Evolutionary conservation across 169 alveolate species (phyloP).

Genomic region (Besnoitia besnoiti): DNA sequence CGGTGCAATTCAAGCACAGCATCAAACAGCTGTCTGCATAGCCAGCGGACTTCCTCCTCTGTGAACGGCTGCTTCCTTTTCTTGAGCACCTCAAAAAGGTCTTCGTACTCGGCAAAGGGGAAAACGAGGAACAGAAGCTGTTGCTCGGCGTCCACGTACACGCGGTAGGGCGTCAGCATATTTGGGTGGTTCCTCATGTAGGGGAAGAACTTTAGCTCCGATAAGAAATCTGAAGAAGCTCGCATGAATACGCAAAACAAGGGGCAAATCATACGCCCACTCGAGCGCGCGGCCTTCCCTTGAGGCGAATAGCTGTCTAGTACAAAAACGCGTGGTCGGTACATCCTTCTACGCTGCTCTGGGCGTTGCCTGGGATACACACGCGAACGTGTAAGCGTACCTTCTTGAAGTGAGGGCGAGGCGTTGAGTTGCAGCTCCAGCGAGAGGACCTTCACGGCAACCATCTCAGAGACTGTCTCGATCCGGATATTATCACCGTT

Average conservation of each 20-base stretch:
- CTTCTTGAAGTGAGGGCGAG: slow-evolving; percentile 46
- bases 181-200: slow-evolving; percentile 38
- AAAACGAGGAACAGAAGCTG: slow-evolving; percentile 48
- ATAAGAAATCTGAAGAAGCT: slow-evolving; percentile 20
- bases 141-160: slow-evolving; percentile 52
- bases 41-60: slow-evolving; percentile 52
- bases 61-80: slow-evolving; percentile 43
- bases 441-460: slow-evolving; percentile 52
- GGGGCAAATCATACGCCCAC: neutral
- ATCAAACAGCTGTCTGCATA: slow-evolving; percentile 45
- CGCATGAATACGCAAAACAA: neutral
- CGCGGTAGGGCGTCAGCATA: slow-evolving; percentile 35
- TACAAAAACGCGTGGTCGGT: too few species aligned
- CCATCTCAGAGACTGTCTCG: neutral
- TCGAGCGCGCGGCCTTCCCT: too few species aligned
- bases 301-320: too few species aligned
- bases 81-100: slow-evolving; percentile 51
- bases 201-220: slow-evolving; percentile 41
- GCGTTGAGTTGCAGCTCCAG: slow-evolving; percentile 28
- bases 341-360: too few species aligned
- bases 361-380: neutral
- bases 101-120: slow-evolving; percentile 59
- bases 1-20: slow-evolving; percentile 37
- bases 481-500: neutral
- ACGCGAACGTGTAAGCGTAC: neutral